Evolutionary conservation across 805 yeast genomes (phyloP), one percentile per base, ranked within the genome.

Genomic region (Wickerhamomyces silvicola): DNA sequence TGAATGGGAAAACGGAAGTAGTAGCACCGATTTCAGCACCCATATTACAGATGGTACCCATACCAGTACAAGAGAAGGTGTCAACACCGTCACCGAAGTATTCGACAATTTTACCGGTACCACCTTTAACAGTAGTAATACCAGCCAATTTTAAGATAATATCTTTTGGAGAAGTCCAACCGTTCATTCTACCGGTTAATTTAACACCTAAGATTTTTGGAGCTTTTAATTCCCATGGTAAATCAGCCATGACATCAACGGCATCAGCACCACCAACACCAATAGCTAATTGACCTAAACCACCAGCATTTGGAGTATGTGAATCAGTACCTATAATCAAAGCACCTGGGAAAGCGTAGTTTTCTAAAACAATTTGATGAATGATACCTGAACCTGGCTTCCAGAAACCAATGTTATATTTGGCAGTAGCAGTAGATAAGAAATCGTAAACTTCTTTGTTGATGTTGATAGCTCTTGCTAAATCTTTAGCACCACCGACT

Each of bases 191-290:
- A 59, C 97, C 97, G 39, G 94, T 84, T 55, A 88, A 75, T 67
- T 88, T 85, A 55, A 88, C 95, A 70, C 97, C 97, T 51, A 90
- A 64, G 53, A 87, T 75, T 70, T 84, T 86, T 56, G 97, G 97
- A 39, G 97, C 97, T 73, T 88, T 88, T 57, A 88, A 77, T 69
- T 88, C 97, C 97, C 97, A 88, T 36, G 97, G 81, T 46, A 86
- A 73, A 56, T 82, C 81, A 40, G 97, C 84, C 79, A 88, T 76
- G 40, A 86, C 97, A 61, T 88, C 97, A 48, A 88, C 97, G 42
- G 97, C 97, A 63, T 88, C 97, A 47, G 97, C 97, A 75, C 97
- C 97, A 72, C 97, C 97, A 48, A 90, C 97, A 75, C 97, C 97
- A 50, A 88, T 88, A 48, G 97, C 97, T 55, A 88, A 76, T 68